phyloP scores from a whole-genome alignment of 1,284 basidiomycete genomes.

The Microbotryomycetes sp. region DNA sequence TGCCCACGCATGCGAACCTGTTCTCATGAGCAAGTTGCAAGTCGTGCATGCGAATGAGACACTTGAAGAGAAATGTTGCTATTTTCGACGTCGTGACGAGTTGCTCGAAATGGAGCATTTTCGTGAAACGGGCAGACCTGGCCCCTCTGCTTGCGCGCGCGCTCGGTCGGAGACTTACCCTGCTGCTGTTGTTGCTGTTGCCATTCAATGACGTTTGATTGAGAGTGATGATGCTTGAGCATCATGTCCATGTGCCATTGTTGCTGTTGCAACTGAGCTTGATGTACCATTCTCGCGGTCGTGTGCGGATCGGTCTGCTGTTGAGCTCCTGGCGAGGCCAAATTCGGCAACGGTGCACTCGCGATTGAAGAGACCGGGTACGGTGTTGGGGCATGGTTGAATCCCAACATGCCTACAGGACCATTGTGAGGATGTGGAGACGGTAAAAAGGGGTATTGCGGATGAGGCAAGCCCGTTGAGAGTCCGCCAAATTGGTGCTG shows the following conservation, averaged over 20 bases:
- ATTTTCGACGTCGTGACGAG: neutral
- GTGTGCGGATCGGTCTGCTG: neutral
- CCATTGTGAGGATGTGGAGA: conserved; percentile 26
- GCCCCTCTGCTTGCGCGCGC: too few relatives aligned
- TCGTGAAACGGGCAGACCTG: too few relatives aligned
- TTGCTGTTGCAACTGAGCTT: conserved; percentile 22
- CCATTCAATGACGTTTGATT: neutral
- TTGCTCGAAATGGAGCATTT: too few relatives aligned
- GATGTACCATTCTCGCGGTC: conserved; percentile 1
- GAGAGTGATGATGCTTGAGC: neutral
- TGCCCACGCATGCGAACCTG: too few relatives aligned
- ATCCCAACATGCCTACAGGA: neutral
- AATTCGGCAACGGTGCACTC: too few relatives aligned
- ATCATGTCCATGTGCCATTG: conserved; percentile 31
- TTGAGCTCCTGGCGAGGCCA: too few relatives aligned
- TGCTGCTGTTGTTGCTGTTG: conserved; percentile 12
- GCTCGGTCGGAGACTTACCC: neutral
- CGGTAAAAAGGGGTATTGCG: conserved; percentile 28
- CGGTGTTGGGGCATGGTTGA: neutral
- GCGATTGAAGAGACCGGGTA: too few relatives aligned
- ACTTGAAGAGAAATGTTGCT: too few relatives aligned
- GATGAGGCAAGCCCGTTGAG: conserved; percentile 11
- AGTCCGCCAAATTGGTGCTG: conserved; percentile 1
- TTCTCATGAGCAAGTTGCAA: too few relatives aligned
- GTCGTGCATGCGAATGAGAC: too few relatives aligned